A percentile compares a stretch with the other conserved stretches of the same genome.
phyloP scores from a whole-genome alignment of 768 basidiomycete genomes.

The Trametes cinnabarina region DNA sequence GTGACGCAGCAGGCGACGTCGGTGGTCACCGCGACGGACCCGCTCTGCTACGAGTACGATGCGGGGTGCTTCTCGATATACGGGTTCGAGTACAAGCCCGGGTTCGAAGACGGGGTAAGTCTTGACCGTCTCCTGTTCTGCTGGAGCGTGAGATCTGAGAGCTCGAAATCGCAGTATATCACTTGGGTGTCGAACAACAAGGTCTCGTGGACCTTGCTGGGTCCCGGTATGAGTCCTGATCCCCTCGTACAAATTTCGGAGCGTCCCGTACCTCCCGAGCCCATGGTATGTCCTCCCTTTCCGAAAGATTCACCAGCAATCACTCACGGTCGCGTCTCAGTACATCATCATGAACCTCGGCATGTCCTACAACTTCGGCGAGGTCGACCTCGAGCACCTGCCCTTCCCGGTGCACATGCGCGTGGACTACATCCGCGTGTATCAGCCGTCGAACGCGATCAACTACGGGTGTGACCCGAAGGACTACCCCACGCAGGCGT shows the following conservation, averaged over 20 bases:
- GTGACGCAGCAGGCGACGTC: constrained; percentile 79
- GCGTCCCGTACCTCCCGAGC: constrained; percentile 76
- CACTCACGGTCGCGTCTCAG: constrained; percentile 35
- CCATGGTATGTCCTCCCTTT: constrained; percentile 58
- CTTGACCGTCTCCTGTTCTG: background rate
- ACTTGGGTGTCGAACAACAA: constrained; percentile 76
- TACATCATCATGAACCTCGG: constrained; percentile 86
- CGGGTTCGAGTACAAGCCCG: constrained; percentile 69
- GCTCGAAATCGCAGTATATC: constrained; percentile 57
- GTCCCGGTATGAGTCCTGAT: constrained; percentile 66
- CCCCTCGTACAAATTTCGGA: constrained; percentile 54
- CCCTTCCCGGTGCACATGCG: constrained; percentile 71
- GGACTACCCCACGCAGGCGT: constrained; percentile 74
- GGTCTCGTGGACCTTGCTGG: constrained; percentile 73
- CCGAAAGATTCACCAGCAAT: background rate
- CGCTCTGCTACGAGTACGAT: constrained; percentile 63
- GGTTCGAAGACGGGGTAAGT: constrained; percentile 65
- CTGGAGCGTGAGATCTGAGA: constrained; percentile 6
- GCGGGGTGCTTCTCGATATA: constrained; percentile 68
- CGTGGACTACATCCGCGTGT: constrained; percentile 89
- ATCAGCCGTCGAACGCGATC: constrained; percentile 65
- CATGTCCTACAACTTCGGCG: constrained; percentile 77
- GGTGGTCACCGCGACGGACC: constrained; percentile 64
- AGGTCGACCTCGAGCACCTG: constrained; percentile 68
- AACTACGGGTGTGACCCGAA: constrained; percentile 86